phyloP scores from a whole-genome alignment of 2,329 filamentous ascomycete species.

The Diplodia scrobiculata region DNA sequence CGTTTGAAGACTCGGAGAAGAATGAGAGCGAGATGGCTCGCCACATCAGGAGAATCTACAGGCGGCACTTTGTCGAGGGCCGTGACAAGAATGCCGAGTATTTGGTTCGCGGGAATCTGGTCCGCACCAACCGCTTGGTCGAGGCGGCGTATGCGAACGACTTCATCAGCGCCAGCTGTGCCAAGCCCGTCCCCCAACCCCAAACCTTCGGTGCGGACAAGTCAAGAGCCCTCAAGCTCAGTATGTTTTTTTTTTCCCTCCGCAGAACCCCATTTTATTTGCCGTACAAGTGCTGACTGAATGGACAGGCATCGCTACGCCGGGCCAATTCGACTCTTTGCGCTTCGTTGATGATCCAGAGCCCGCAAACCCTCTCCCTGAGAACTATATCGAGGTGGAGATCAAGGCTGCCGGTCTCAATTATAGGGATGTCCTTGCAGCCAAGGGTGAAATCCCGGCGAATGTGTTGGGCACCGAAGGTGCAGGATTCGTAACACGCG shows the following conservation, averaged over 20 bases:
- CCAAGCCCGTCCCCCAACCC: constrained; percentile 6
- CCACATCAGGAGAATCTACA: constrained; percentile 19
- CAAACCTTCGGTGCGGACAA: constrained; percentile 2
- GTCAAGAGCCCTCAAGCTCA: constrained; percentile 20
- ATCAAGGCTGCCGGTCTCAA: constrained; percentile 20
- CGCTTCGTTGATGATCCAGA: constrained; percentile 15
- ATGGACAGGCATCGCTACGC: constrained; percentile 5
- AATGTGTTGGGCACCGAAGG: constrained; percentile 30
- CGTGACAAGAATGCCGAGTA: constrained; percentile 17
- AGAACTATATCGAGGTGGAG: constrained; percentile 33
- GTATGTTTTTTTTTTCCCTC: not conserved
- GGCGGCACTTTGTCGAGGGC: constrained; percentile 14
- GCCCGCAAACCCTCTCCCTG: not conserved
- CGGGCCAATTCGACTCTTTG: constrained; percentile 12
- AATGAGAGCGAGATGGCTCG: constrained; percentile 19
- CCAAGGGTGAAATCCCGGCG: constrained; percentile 31
- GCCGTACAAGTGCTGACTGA: not conserved
- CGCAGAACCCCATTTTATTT: not conserved
- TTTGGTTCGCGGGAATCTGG: constrained; percentile 11
- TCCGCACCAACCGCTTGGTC: constrained; percentile 14
- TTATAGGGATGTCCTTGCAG: constrained; percentile 38
- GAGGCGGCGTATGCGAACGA: constrained; percentile 19
- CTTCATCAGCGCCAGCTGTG: constrained; percentile 22
- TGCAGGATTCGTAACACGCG: constrained; percentile 30
- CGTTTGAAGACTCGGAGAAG: constrained; percentile 19